Evolutionary conservation across 208 protist genomes (phyloP).

Genomic region (Leishmania gerbilli): DNA sequence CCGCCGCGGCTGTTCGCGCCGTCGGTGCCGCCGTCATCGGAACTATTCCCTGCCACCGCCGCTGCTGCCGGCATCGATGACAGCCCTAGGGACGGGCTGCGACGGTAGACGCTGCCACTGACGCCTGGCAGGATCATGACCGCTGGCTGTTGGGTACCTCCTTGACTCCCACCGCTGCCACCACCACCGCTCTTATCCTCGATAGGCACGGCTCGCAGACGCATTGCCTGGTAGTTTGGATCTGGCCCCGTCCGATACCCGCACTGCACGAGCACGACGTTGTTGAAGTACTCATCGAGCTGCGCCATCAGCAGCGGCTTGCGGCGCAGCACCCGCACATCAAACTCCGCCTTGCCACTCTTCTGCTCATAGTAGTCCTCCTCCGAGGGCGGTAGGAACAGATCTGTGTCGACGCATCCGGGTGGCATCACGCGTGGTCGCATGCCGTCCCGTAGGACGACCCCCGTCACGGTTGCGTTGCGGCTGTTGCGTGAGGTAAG

Average conservation of each 20-base stretch:
- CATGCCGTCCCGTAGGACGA: slow-evolving; percentile 7
- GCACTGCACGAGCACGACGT: slow-evolving; percentile 66
- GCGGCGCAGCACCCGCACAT: slow-evolving; percentile 50
- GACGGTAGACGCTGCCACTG: slow-evolving; percentile 13
- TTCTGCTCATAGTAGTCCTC: slow-evolving; percentile 74
- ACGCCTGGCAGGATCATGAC: slow-evolving; percentile 19
- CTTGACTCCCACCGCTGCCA: not conserved
- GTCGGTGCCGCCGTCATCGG: not conserved
- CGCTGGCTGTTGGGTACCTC: slow-evolving; percentile 23
- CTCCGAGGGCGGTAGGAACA: slow-evolving; percentile 63
- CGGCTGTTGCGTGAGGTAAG: not conserved
- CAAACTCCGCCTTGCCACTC: slow-evolving; percentile 60
- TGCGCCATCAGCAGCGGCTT: slow-evolving; percentile 56
- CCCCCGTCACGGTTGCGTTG: slow-evolving; percentile 10
- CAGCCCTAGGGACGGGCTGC: not conserved
- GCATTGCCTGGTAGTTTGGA: slow-evolving; percentile 37
- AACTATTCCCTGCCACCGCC: not conserved
- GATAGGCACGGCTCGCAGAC: slow-evolving; percentile 22
- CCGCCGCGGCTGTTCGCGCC: not conserved
- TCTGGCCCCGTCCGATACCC: slow-evolving; percentile 59
- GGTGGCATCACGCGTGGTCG: slow-evolving; percentile 38
- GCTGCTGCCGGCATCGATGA: not conserved
- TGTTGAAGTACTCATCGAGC: slow-evolving; percentile 73
- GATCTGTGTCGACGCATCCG: slow-evolving; percentile 59
- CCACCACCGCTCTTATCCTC: slow-evolving; percentile 15